Base-by-base conservation (phyloP, 2,329 filamentous ascomycete species). In the Botryotinia globosa region DNA sequence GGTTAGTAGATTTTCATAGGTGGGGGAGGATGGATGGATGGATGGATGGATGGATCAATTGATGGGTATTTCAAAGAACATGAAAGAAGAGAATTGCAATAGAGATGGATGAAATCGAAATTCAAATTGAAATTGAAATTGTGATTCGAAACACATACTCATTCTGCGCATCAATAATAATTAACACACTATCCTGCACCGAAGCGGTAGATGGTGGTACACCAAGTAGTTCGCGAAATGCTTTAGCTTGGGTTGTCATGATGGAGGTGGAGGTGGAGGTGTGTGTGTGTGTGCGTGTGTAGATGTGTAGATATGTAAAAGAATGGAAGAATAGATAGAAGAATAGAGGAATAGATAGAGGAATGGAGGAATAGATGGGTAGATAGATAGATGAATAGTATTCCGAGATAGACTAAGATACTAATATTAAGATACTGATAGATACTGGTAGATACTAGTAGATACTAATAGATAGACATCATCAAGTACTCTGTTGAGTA, bases 161-260 rank as follows among this genome's bases (percentile, higher is more conserved):
- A 78, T 91, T 91, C 78, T 92, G 90, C 1, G 90, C 90, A 79
- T 92, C 90, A 78, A 92, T 89, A 80, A 92, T 91, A 77, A 92
- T 81, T 62, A 92, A 84, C 2, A 86, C 85, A 75, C 86, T 89
- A 81, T 92, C 89, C 61, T 81, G 80, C 0, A 86, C 82, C 0
- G 87, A 86, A 12, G 89, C 89, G 0, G 85, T 87, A 22, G 87
- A 88, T 37, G 85, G 85, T 16, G 83, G 79, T 20, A 86, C 82
- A 73, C 89, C 89, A 71, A 91, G 69, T 16, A 80, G 62, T 72
- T 79, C 76, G 65, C 78, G 74, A 69, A 80, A 80, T 62, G 72
- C 71, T 68, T 77, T 77, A 34, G 78, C 74, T 75, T 77, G 78
- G 59, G 44, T 72, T 3, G 37, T 20, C 34, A 54, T 67, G n/a